phyloP scores from a whole-genome alignment of 352 stramenopile genomes.

The Phytophthora idaei region DNA sequence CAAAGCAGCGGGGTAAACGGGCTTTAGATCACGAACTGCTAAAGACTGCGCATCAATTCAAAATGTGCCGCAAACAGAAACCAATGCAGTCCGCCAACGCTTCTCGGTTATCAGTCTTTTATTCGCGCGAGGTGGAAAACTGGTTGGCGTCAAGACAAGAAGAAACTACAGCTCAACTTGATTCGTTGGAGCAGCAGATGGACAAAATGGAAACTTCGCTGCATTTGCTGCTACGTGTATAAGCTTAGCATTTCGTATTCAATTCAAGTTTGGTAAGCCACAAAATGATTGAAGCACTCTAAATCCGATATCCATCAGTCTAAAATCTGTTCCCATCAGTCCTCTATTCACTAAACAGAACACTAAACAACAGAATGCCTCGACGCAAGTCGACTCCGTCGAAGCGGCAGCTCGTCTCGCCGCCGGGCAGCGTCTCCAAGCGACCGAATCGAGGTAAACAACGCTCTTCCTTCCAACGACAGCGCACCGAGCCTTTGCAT shows the following conservation, averaged over 20 bases:
- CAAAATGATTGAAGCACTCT: no score
- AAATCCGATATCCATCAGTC: no score
- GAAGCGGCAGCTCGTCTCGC: conserved; percentile 14
- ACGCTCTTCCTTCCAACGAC: not conserved
- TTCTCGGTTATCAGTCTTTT: conserved; percentile 10
- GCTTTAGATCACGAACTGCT: conserved; percentile 12
- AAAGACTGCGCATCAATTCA: conserved; percentile 37
- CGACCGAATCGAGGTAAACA: conserved; percentile 1
- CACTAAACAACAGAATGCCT: conserved; percentile 10
- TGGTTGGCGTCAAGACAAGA: conserved; percentile 9
- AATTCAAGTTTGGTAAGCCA: no score
- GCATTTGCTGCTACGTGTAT: conserved; percentile 2
- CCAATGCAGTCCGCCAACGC: conserved; percentile 30
- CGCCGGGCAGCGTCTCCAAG: conserved; percentile 13
- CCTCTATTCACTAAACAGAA: no score
- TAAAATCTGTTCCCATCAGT: not conserved
- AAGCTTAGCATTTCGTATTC: no score
- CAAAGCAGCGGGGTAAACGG: conserved; percentile 1
- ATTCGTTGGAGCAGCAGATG: conserved; percentile 25
- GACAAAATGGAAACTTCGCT: conserved; percentile 13
- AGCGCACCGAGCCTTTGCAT: conserved; percentile 12
- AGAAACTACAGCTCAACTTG: conserved; percentile 15
- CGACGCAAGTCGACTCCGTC: conserved; percentile 27
- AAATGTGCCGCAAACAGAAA: conserved; percentile 33
- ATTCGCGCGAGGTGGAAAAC: conserved; percentile 8